These are phyloP conservation scores for Schwanniomyces occidentalis DNA, from an alignment of 805 yeast species.

Conservation along the genomic window DNA sequence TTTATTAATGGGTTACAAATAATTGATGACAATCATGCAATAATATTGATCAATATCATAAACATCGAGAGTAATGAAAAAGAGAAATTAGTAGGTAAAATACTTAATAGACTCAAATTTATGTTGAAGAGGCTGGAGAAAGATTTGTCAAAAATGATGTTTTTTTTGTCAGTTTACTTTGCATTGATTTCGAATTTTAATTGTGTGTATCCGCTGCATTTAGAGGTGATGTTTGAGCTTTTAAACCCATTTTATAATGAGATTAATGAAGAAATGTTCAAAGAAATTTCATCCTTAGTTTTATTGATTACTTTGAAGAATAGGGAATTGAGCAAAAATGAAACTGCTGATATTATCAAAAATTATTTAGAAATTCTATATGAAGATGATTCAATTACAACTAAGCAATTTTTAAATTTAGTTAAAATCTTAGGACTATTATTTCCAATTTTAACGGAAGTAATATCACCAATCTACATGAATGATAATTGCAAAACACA, in stretches of 20 bases:
- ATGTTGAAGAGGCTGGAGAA: background rate
- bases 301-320: slow-evolving; percentile 22
- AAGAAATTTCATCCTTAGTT: slow-evolving; percentile 15
- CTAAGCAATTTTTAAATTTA: slow-evolving; percentile 19
- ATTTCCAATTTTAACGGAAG: slow-evolving; percentile 29
- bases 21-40: slow-evolving; percentile 15
- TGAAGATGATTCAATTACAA: slow-evolving; percentile 7
- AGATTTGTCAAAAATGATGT: slow-evolving; percentile 4
- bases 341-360: slow-evolving; percentile 16
- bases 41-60: slow-evolving; percentile 15
- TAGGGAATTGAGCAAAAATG: slow-evolving; percentile 14
- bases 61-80: background rate
- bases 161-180: slow-evolving; percentile 19
- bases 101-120: background rate
- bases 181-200: slow-evolving; percentile 20
- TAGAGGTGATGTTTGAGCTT: slow-evolving; percentile 17
- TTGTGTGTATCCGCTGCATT: slow-evolving; percentile 17
- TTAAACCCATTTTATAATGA: slow-evolving; percentile 13
- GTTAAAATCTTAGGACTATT: slow-evolving; percentile 20
- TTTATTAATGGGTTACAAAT: slow-evolving; percentile 15
- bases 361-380: slow-evolving; percentile 22
- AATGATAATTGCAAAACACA: slow-evolving; percentile 16
- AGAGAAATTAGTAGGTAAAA: no score
- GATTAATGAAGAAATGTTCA: slow-evolving; percentile 6
- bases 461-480: slow-evolving; percentile 21